Evolutionary conservation across 78 protist species (phyloP).

Genomic region (Emiliania huxleyi): DNA sequence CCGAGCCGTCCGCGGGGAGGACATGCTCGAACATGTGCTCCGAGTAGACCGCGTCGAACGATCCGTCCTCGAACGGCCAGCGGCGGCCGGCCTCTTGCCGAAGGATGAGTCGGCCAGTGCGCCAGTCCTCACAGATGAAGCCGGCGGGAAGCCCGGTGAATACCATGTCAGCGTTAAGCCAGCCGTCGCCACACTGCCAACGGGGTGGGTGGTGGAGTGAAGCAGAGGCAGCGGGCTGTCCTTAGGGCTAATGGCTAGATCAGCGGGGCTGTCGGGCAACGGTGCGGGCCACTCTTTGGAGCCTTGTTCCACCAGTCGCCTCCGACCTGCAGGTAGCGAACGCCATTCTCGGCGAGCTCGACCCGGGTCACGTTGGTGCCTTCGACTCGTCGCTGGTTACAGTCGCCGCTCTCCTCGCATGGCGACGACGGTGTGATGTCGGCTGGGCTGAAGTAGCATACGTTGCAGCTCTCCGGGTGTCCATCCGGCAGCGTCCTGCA

Average conservation of each 20-base stretch:
- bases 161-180: background rate
- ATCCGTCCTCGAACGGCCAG: background rate
- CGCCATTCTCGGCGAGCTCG: background rate
- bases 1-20: background rate
- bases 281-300: background rate
- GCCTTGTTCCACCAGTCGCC: background rate
- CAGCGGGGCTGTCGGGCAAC: background rate
- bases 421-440: too few relatives aligned
- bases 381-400: too few relatives aligned
- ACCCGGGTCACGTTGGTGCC: too few relatives aligned
- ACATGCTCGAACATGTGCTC: conserved; percentile 11
- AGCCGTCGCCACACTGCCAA: conserved; percentile 12
- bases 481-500: too few relatives aligned
- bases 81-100: background rate
- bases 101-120: background rate
- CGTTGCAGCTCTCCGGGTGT: too few relatives aligned
- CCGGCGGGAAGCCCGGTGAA: background rate
- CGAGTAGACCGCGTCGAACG: background rate
- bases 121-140: background rate
- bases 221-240: background rate
- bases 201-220: too few relatives aligned
- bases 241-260: background rate
- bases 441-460: too few relatives aligned
- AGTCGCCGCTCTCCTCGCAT: too few relatives aligned
- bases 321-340: background rate